Percentiles rank a stretch among this genome's conserved stretches.
Evolutionary conservation across 2,329 filamentous ascomycete genomes (phyloP).

Genomic region (Ophiocordyceps camponoti-saundersi): DNA sequence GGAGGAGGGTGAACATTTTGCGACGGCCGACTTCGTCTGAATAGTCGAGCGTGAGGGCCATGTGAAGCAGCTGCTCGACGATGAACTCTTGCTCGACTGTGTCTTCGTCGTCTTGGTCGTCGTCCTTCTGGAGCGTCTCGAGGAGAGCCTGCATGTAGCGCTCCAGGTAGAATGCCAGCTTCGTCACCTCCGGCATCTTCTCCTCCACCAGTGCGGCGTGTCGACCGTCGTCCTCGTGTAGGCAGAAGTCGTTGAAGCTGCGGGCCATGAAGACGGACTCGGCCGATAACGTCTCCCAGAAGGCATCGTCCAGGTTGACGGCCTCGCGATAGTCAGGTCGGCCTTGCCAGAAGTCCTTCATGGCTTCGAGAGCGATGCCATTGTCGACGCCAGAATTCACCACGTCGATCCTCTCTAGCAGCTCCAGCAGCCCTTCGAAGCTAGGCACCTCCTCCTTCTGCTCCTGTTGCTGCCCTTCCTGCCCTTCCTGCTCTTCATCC

Average conservation of each 20-base stretch:
- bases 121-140: constrained; percentile 42
- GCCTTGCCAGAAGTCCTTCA: constrained; percentile 92
- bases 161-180: constrained; percentile 73
- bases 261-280: constrained; percentile 82
- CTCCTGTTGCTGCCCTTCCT: constrained; percentile 41
- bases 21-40: constrained; percentile 90
- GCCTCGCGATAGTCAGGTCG: constrained; percentile 66
- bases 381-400: constrained; percentile 79
- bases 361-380: constrained; percentile 82
- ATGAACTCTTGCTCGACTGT: constrained; percentile 87
- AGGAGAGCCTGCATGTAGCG: constrained; percentile 57
- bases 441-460: constrained; percentile 45
- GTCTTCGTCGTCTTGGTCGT: constrained; percentile 62
- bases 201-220: constrained; percentile 68
- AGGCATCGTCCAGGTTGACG: constrained; percentile 53
- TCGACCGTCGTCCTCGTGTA: constrained; percentile 53
- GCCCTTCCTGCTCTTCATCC: constrained; percentile 37
- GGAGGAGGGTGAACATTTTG: constrained; percentile 86
- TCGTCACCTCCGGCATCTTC: constrained; percentile 88
- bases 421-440: constrained; percentile 71
- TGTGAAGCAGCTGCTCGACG: constrained; percentile 85
- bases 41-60: constrained; percentile 84
- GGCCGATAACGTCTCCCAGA: constrained; percentile 67
- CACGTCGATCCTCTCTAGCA: constrained; percentile 86
- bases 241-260: constrained; percentile 89